Base-by-base conservation (phyloP, 441 rosid genomes). In the Pelargonium citronellum region DNA sequence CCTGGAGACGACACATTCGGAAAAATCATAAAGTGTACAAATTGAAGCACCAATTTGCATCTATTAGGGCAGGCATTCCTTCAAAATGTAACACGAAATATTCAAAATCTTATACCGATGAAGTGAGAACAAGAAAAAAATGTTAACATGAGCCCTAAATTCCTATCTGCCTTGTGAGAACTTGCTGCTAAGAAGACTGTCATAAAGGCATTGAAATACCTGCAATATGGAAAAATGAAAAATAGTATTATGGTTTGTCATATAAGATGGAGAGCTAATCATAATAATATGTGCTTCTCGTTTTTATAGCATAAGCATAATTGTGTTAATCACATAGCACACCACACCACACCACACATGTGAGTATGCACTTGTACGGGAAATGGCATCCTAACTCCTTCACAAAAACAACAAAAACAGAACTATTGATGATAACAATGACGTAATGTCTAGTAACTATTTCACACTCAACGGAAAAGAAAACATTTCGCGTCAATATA, bases 181-280 rank as follows among this genome's bases (percentile, higher is more conserved):
- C 37, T 58, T 20, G 34, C 64, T 20, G 27, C 34, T 19, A 22
- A 58, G 64, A 58, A 22, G 64, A 58, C 34, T 20, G 64, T 58
- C 64, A 58, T 58, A 58, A 58, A 58, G 64, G 64, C 64, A 58
- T 58, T 58, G 64, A 58, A 22, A 58, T 58, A 58, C 64, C 64
- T 58, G 34, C 64, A 58, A 20, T 58, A 58, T 13, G 34, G 34
- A 22, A 57, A 58, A 20, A 58, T 58, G 4, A 20, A 58, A 58
- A 19, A n/a, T 19, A 58, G 64, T 58, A 22, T 58, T 58, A 19
- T 58, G 30, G 13, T 58, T 58, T 19, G 63, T 58, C n/a, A 2
- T 17, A 3, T 20, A 58, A 58, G 64, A 30, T n/a, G 22, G 30
- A 58, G 22, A 19, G 63, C 63, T 58, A 20, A 20, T 58, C 63